Base-by-base conservation (phyloP, 2,329 filamentous ascomycete species). In the Incumbomyces lentus region DNA sequence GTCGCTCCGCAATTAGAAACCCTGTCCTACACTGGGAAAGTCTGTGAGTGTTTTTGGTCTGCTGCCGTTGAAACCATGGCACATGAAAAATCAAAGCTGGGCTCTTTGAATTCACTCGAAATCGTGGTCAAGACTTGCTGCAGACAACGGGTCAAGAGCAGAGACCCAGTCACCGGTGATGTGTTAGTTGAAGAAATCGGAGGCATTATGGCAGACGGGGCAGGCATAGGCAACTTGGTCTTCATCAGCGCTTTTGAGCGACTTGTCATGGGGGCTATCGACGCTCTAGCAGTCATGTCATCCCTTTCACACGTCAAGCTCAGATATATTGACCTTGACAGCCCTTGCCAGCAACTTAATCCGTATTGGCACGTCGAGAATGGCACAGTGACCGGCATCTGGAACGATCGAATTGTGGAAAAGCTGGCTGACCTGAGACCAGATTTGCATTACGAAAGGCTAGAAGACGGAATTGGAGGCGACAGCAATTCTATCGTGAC, bases 61-160 rank as follows among this genome's bases (percentile, higher is more conserved):
- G 62, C 71, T 30, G 72, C 78, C 4, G 68, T 72, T n/a, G 65
- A 66, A 37, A 64, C 26, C 70, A 71, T 29, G 69, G 75, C 62
- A 71, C 34, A 62, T 72, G 36, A 64, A 16, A 68, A 13, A 69
- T 33, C 30, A 29, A 66, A 51, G 10, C 48, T 54, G 22, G 60
- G 62, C 3, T 60, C 58, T 13, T 72, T 87, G 37, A 78, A 78
- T 62, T 81, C 78, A 1, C 71, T 87, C 17, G 82, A 87, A 55
- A 64, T 87, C 37, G 81, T 81, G 0, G 79, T 87, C 46, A 85
- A 85, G 65, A 85, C 85, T 51, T 83, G 81, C 60, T 88, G 84
- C 56, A 75, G 81, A 2, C 67, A 54, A 39, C 50, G 55, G 6
- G 48, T 55, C 13, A 53, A 49, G n/a, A 53, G 48, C 33, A 43